Conservation (phyloP, 2,329 filamentous ascomycete species). For the Lasiodiplodia theobromae region DNA sequence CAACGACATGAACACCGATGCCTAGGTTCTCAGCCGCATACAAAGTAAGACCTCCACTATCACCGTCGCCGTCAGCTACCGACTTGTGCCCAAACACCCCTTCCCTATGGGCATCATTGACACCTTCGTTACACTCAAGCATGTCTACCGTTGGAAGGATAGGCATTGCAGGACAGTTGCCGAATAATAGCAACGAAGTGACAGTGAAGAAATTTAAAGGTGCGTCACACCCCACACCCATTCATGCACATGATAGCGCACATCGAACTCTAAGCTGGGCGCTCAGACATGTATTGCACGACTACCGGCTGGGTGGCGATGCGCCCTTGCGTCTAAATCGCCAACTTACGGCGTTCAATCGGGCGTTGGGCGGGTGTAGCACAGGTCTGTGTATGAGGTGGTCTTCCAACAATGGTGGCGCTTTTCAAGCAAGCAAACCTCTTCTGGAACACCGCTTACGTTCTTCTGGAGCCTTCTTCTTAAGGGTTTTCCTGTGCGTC, state of each 20-base stretch:
- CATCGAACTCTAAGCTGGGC: background rate
- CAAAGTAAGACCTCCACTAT: background rate
- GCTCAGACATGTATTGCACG: conserved; percentile 4
- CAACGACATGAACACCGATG: conserved; percentile 1
- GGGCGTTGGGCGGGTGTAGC: too few species aligned
- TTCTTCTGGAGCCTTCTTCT: background rate
- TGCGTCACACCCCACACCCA: background rate
- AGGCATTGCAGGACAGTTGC: background rate
- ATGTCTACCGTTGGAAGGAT: background rate
- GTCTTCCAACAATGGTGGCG: too few species aligned
- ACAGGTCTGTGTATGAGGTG: too few species aligned
- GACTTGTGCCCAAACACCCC: background rate
- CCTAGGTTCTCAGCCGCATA: background rate
- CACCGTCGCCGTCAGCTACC: background rate
- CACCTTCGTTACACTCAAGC: conserved; percentile 17
- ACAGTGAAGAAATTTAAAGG: conserved; percentile 7
- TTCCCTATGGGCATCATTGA: background rate
- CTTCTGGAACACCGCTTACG: background rate
- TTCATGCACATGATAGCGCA: conserved; percentile 15
- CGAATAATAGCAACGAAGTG: background rate
- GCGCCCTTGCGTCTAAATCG: too few species aligned
- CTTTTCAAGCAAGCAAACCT: background rate
- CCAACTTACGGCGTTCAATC: too few species aligned
- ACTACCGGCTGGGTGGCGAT: background rate
- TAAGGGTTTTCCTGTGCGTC: too few species aligned